Percentiles rank a stretch among this genome's conserved stretches.
Conservation (phyloP, 768 basidiomycete genomes). For the Mycena vitilis region DNA sequence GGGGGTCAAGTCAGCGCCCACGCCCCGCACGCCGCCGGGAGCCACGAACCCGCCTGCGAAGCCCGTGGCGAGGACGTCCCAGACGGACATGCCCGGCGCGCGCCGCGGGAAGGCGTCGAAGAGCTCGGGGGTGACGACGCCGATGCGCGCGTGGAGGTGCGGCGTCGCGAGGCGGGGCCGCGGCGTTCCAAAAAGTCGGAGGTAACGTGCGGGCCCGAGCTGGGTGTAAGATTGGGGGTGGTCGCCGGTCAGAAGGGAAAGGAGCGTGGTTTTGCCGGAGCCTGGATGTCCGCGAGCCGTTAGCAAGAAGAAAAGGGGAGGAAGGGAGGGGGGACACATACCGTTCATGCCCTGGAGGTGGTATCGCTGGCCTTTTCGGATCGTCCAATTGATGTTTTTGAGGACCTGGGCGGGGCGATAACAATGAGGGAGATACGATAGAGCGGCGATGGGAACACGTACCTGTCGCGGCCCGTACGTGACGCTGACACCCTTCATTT, state of each 20-base stretch:
- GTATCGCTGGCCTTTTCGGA: constrained; percentile 87
- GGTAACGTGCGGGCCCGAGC: constrained; percentile 55
- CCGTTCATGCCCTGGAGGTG: constrained; percentile 92
- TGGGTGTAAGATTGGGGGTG: constrained; percentile 96
- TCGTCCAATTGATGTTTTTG: constrained; percentile 82
- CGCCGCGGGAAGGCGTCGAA: constrained; percentile 90
- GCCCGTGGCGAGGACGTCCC: constrained; percentile 88
- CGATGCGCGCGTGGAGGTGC: constrained; percentile 72
- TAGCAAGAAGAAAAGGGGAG: neutral
- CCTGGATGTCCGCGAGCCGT: constrained; percentile 55
- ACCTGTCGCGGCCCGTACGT: constrained; percentile 76
- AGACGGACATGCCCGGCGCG: constrained; percentile 68
- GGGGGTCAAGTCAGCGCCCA: constrained; percentile 39
- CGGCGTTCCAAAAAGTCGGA: constrained; percentile 71
- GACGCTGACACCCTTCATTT: constrained; percentile 76
- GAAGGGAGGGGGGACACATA: constrained; percentile 39
- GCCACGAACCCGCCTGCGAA: constrained; percentile 88
- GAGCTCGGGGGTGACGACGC: constrained; percentile 89
- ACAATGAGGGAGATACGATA: neutral
- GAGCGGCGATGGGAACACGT: constrained; percentile 23
- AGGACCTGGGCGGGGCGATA: constrained; percentile 67
- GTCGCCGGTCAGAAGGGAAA: constrained; percentile 91
- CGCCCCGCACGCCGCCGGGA: neutral
- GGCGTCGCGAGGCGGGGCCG: constrained; percentile 77
- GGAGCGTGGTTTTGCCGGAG: constrained; percentile 94